Conservation (phyloP, 2,329 filamentous ascomycete genomes). For the Magnaporthales sp. region DNA sequence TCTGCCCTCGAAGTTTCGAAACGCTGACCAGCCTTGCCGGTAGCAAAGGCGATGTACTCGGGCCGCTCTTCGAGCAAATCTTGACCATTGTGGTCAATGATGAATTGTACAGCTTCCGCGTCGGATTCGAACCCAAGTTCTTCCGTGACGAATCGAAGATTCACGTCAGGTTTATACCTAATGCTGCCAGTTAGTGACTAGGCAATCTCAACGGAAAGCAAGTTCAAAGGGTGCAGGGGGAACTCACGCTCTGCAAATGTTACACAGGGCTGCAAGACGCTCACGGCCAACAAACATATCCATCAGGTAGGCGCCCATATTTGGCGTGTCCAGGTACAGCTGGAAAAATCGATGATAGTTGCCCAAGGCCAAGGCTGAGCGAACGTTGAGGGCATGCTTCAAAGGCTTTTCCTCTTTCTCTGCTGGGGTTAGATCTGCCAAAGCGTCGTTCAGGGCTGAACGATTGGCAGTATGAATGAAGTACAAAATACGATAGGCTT, state of each 20-base stretch:
- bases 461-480: slow-evolving; percentile 98
- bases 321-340: slow-evolving; percentile 86
- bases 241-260: slow-evolving; percentile 93
- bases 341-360: slow-evolving; percentile 99
- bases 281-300: slow-evolving; percentile 98
- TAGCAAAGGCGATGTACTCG: slow-evolving; percentile 64
- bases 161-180: slow-evolving; percentile 89
- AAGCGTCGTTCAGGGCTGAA: slow-evolving; percentile 93
- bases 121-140: slow-evolving; percentile 94
- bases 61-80: slow-evolving; percentile 69
- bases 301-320: slow-evolving; percentile 98
- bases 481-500: slow-evolving; percentile 98
- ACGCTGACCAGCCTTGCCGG: slow-evolving; percentile 59
- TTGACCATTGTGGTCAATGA: slow-evolving; percentile 71
- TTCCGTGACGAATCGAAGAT: slow-evolving; percentile 85
- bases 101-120: slow-evolving; percentile 81
- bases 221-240: not conserved
- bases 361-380: slow-evolving; percentile 82
- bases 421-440: slow-evolving; percentile 97
- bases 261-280: slow-evolving; percentile 80
- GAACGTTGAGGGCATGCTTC: slow-evolving; percentile 84
- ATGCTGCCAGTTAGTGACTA: slow-evolving; percentile 33
- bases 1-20: slow-evolving; percentile 67
- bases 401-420: slow-evolving; percentile 81
- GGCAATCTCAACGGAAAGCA: not conserved